A percentile compares a stretch with the other conserved stretches of the same genome.
phyloP scores from a whole-genome alignment of 768 basidiomycete species.

The Pisolithus orientalis region DNA sequence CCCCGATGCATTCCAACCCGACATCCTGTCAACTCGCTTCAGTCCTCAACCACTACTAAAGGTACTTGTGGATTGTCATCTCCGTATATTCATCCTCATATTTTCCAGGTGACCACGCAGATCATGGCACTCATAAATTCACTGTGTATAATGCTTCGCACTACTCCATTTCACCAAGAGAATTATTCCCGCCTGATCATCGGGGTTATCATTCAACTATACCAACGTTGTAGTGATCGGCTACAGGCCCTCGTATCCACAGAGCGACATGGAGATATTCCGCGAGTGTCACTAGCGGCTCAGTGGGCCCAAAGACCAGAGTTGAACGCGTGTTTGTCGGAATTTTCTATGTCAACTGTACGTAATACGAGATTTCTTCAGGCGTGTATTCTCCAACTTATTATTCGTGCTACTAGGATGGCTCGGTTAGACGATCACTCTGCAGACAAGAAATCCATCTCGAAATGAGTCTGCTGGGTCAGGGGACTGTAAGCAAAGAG shows the following conservation, averaged over 20 bases:
- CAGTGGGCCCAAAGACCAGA: conserved; percentile 86
- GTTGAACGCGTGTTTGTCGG: conserved; percentile 64
- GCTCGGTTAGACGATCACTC: conserved; percentile 44
- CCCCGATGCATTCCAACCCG: conserved; percentile 83
- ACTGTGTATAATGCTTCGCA: conserved; percentile 83
- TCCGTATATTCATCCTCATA: conserved; percentile 2
- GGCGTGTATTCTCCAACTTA: conserved; percentile 1
- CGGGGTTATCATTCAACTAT: conserved; percentile 92
- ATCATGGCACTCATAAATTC: conserved; percentile 89
- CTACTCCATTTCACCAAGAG: conserved; percentile 91
- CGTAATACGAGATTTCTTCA: conserved; percentile 16
- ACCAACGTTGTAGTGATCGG: conserved; percentile 85
- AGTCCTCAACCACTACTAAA: conserved; percentile 75
- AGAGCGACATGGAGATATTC: conserved; percentile 33
- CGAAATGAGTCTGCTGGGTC: conserved; percentile 62
- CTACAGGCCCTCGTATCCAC: conserved; percentile 68
- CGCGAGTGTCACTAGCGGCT: conserved; percentile 52
- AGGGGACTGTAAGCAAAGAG: conserved; percentile 44
- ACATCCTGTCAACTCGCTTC: conserved; percentile 57
- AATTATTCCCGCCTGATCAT: conserved; percentile 92
- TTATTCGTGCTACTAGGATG: conserved; percentile 28
- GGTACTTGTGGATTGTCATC: conserved; percentile 32
- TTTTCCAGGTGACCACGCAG: conserved; percentile 68
- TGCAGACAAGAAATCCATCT: conserved; percentile 75
- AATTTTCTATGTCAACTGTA: conserved; percentile 52